Evolutionary conservation across 345 rosid genomes (phyloP).

Genomic region (Rhodomyrtus tomentosa): DNA sequence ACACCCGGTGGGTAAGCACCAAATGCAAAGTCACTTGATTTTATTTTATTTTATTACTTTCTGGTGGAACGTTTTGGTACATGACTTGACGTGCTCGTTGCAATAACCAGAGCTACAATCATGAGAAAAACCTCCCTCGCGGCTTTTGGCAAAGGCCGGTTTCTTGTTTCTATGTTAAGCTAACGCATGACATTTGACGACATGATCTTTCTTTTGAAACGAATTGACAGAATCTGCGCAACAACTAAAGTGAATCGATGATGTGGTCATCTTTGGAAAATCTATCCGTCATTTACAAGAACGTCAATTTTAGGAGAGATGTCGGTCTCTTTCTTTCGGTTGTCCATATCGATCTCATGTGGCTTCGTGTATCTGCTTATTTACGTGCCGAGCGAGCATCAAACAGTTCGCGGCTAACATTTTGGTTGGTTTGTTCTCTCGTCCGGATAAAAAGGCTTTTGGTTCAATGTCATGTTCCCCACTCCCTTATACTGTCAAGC

Average conservation of each 20-base stretch:
- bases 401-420: background rate
- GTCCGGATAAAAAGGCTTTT: rapidly evolving
- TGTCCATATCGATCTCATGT: background rate
- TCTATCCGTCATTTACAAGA: background rate
- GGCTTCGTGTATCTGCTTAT: background rate
- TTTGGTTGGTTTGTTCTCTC: background rate
- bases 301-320: background rate
- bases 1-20: background rate
- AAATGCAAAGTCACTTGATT: background rate
- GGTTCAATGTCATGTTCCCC: rapidly evolving
- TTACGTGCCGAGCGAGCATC: background rate
- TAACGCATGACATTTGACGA: background rate
- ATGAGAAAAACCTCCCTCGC: background rate
- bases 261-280: background rate
- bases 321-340: background rate
- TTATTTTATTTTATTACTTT: background rate
- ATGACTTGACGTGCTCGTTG: background rate
- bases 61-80: background rate
- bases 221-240: background rate
- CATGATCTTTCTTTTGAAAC: background rate
- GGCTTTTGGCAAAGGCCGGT: background rate
- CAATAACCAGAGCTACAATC: background rate
- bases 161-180: background rate
- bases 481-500: rapidly evolving
- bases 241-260: background rate